Evolutionary conservation across 164 flowering plant species (phyloP).

Genomic region (Stephania cephalantha): DNA sequence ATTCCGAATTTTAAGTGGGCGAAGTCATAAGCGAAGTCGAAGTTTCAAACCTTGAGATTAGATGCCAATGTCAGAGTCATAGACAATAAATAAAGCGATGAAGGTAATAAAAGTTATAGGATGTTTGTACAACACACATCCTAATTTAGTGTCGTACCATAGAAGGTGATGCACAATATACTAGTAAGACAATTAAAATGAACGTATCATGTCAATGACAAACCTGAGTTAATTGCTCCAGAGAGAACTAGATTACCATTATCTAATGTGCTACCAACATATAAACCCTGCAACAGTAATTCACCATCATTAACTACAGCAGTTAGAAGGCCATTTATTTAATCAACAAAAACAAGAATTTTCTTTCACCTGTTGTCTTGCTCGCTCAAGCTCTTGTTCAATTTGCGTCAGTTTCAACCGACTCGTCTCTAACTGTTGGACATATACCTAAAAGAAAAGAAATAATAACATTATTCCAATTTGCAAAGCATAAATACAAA

Average conservation of each 20-base stretch:
- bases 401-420: conserved; percentile 71
- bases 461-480: not conserved
- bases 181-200: not conserved
- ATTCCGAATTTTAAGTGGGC: no score
- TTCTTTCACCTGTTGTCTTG: conserved; percentile 67
- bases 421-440: conserved; percentile 84
- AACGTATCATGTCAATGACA: conserved; percentile 14
- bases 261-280: conserved; percentile 48
- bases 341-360: not conserved
- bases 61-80: no score
- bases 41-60: no score
- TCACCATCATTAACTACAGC: conserved; percentile 2
- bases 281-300: conserved; percentile 48
- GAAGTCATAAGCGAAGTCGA: no score
- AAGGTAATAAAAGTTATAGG: not conserved
- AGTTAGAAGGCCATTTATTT: not conserved
- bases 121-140: not conserved
- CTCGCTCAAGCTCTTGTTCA: conserved; percentile 83
- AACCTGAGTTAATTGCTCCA: conserved; percentile 64
- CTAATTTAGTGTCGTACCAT: not conserved
- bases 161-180: not conserved
- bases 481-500: not conserved
- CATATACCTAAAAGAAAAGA: conserved; percentile 68
- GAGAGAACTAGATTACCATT: conserved; percentile 31
- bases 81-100: no score